Evolutionary conservation across 768 basidiomycete species (phyloP), one percentile per base, ranked within the genome.

Genomic region (Lepiota brunneoincarnata): DNA sequence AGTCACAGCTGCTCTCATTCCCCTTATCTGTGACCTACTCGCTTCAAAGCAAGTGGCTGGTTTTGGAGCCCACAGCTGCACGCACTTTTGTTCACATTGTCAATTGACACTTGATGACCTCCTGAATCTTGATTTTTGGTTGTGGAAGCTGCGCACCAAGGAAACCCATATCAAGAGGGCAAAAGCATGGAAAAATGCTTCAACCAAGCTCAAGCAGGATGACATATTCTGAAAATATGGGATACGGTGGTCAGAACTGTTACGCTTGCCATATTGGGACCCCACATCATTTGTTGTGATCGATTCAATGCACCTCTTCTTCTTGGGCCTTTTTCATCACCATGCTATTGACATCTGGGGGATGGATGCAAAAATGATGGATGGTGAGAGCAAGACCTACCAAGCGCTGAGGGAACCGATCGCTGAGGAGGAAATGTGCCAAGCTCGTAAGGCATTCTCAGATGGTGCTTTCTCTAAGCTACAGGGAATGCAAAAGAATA

Each of bases 11-110:
- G 65, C 65, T 6, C 3, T 74, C 0, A 57, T 69, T 14, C 67
- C 69, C 2, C 59, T 72, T 3, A 59, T 74, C 1, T 71, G 67
- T 38, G 73, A 76, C 51, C 55, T 71, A 0, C 69, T 61, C 2
- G 74, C 69, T 1, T 50, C 66, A 0, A 55, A 67, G 10, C 60
- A 72, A 48, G 58, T 62, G 6, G 57, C 58, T 3, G 70, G 72
- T 1, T 64, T 69, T 37, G 63, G 42, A 2, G 39, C 43, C 5
- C 40, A 28, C 51, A 17, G 42, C 0, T 38, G 51, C 11, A 21
- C 51, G 14, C 40, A 43, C 42, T 58, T 57, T 41, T 59, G 58
- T 26, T 49, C 58, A 1, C 36, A 52, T 4, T 62, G 61, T 31
- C 6, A 48, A 1, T 24, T 43, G 10, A 23, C 31, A 6, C 39